Conservation (phyloP, 2,329 filamentous ascomycete genomes). For the Neofusicoccum laricinum region DNA sequence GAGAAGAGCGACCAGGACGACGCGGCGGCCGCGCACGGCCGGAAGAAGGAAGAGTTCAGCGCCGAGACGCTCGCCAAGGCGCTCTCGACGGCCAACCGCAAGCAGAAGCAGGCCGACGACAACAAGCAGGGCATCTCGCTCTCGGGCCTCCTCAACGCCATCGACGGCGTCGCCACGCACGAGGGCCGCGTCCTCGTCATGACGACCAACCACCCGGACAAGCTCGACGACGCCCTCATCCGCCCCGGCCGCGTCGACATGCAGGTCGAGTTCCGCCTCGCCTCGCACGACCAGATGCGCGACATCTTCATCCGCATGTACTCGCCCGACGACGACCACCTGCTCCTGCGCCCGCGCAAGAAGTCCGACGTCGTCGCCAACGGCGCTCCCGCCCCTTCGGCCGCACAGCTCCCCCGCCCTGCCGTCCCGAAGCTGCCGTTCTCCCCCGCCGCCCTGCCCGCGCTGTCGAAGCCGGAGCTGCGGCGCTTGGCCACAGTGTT, state of each 20-base stretch:
- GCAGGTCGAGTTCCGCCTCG: constrained; percentile 59
- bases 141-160: constrained; percentile 76
- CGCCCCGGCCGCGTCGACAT: constrained; percentile 70
- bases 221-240: constrained; percentile 70
- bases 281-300: constrained; percentile 38
- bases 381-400: not conserved
- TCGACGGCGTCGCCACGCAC: constrained; percentile 77
- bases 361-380: not conserved
- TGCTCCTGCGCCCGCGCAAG: no score
- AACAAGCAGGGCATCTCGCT: constrained; percentile 61
- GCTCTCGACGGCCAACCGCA: constrained; percentile 17
- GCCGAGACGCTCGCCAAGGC: constrained; percentile 18
- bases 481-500: constrained; percentile 45
- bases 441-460: not conserved
- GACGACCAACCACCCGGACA: constrained; percentile 75
- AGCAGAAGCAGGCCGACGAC: constrained; percentile 20
- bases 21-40: constrained; percentile 14
- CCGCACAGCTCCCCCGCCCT: no score
- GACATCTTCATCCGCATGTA: constrained; percentile 46
- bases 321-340: constrained; percentile 17
- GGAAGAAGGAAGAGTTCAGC: constrained; percentile 19
- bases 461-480: constrained; percentile 22
- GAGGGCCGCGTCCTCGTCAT: constrained; percentile 78
- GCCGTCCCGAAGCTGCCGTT: not conserved
- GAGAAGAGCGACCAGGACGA: constrained; percentile 28